These are phyloP conservation scores for Brassica incana DNA, from an alignment of 345 rosid species.

Conservation along the genomic window DNA sequence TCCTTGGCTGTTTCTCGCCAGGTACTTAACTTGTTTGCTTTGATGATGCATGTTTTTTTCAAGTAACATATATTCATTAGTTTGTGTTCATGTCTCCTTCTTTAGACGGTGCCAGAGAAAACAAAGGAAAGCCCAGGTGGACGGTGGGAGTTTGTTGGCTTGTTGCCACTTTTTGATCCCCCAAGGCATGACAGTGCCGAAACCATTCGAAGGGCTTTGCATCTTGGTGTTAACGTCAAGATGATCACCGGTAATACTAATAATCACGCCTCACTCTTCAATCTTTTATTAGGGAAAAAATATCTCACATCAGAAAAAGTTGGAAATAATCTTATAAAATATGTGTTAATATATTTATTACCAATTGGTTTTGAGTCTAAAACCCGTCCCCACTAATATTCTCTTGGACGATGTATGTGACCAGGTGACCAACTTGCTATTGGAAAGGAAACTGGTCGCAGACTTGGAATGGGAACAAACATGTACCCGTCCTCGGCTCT, in stretches of 20 bases:
- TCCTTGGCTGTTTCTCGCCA: conserved; percentile 92
- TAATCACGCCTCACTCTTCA: background rate
- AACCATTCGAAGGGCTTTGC: conserved; percentile 88
- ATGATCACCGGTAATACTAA: conserved; percentile 81
- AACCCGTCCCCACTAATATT: background rate
- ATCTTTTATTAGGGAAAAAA: too few species aligned
- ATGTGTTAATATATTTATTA: too few species aligned
- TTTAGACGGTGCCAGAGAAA: conserved; percentile 63
- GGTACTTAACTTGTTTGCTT: conserved; percentile 36
- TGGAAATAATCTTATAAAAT: too few species aligned
- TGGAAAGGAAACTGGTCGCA: conserved; percentile 92
- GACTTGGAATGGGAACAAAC: conserved; percentile 99
- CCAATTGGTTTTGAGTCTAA: too few species aligned
- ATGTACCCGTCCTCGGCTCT: conserved; percentile 96
- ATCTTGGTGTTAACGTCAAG: conserved; percentile 95
- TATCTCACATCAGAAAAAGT: too few species aligned
- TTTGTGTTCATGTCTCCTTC: background rate
- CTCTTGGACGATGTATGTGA: background rate
- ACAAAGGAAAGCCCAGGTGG: conserved; percentile 74
- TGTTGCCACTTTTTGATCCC: conserved; percentile 95
- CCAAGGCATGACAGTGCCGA: conserved; percentile 99
- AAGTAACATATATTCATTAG: background rate
- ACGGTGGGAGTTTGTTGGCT: conserved; percentile 90
- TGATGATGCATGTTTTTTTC: background rate
- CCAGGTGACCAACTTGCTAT: conserved; percentile 97